These are phyloP conservation scores for Calocera cornea DNA, from an alignment of 768 basidiomycete species.

Conservation along the genomic window DNA sequence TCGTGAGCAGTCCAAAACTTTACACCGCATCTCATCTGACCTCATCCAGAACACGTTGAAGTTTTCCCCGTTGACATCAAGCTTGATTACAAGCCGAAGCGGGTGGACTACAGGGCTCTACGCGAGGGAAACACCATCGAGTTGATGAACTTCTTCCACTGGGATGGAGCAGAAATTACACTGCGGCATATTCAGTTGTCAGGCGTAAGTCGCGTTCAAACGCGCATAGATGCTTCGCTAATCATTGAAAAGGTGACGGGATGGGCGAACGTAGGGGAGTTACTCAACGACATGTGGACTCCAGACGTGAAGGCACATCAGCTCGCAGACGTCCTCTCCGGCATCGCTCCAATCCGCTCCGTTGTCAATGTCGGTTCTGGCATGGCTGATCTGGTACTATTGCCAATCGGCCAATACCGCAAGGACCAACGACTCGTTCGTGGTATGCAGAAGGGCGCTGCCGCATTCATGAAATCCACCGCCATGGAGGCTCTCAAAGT, in stretches of 20 bases:
- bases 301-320: constrained; percentile 99
- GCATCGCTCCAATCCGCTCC: constrained; percentile 89
- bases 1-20: constrained; percentile 35
- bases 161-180: constrained; percentile 97
- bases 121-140: constrained; percentile 87
- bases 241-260: constrained; percentile 56
- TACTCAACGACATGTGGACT: constrained; percentile 96
- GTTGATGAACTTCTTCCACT: constrained; percentile 99
- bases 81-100: constrained; percentile 94
- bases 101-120: constrained; percentile 86
- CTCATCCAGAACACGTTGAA: constrained; percentile 67
- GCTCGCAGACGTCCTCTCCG: constrained; percentile 90
- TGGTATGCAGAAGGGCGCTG: constrained; percentile 88
- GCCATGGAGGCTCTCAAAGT: constrained; percentile 92
- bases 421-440: constrained; percentile 88
- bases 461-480: constrained; percentile 83
- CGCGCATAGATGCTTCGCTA: background rate
- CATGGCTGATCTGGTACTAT: constrained; percentile 84
- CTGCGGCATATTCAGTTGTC: constrained; percentile 80
- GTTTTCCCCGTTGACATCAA: constrained; percentile 91
- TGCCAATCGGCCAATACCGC: constrained; percentile 95
- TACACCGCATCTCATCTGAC: background rate
- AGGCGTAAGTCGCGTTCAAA: constrained; percentile 47
- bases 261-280: constrained; percentile 78
- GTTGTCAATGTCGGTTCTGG: constrained; percentile 96